Conservation (phyloP, 2,329 filamentous ascomycete genomes). For the Metarhizium guizhouense region DNA sequence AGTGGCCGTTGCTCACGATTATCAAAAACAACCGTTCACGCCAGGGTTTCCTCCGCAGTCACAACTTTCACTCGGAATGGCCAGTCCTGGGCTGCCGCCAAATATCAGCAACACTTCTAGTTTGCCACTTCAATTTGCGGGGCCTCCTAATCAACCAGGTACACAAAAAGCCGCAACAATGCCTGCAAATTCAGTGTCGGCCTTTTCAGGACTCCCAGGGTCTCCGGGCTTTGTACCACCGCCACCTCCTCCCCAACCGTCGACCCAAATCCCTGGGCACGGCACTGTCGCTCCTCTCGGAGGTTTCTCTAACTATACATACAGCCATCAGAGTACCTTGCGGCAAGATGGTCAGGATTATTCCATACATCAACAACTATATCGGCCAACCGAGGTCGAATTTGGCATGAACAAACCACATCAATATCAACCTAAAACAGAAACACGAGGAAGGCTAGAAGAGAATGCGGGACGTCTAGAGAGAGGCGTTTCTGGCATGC, state of each 20-base stretch:
- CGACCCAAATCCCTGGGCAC: constrained; percentile 25
- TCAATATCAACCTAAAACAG: constrained; percentile 33
- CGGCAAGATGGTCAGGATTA: constrained; percentile 34
- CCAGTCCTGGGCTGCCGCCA: constrained; percentile 28
- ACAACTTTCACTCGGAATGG: constrained; percentile 31
- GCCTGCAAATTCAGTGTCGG: constrained; percentile 30
- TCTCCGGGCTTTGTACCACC: constrained; percentile 35
- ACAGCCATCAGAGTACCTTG: constrained; percentile 20
- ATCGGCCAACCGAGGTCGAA: constrained; percentile 59
- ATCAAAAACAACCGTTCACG: constrained; percentile 43
- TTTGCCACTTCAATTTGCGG: constrained; percentile 33
- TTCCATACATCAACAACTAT: constrained; percentile 58
- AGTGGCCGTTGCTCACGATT: constrained; percentile 48
- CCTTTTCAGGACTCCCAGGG: constrained; percentile 22
- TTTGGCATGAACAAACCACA: constrained; percentile 20
- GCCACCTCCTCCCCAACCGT: constrained; percentile 19
- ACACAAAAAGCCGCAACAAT: constrained; percentile 41
- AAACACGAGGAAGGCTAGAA: constrained; percentile 47
- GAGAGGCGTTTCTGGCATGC: constrained; percentile 59
- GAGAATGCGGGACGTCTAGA: constrained; percentile 58
- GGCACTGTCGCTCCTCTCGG: constrained; percentile 36
- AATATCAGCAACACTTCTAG: not conserved
- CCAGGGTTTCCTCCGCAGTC: constrained; percentile 40
- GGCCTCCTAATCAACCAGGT: constrained; percentile 30
- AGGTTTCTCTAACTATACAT: constrained; percentile 48